A percentile compares a stretch with the other conserved stretches of the same genome.
Conservation (phyloP, 352 stramenopile genomes). For the Plasmopara muralis region DNA sequence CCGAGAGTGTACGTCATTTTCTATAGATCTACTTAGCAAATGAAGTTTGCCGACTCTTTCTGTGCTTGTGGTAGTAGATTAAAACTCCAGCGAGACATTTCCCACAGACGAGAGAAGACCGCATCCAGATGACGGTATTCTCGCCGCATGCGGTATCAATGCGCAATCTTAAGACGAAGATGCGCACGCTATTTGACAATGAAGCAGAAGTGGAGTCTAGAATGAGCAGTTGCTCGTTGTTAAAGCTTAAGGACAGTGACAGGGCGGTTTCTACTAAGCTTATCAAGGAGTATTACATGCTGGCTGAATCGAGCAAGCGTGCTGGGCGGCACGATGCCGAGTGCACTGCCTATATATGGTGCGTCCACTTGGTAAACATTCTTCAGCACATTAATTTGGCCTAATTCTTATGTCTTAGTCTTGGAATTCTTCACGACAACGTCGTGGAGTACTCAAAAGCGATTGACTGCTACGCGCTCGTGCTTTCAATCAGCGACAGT, state of each 20-base stretch:
- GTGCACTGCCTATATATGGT: constrained; percentile 78
- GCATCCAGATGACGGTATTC: constrained; percentile 67
- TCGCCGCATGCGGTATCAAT: constrained; percentile 53
- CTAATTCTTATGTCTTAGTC: constrained; percentile 15
- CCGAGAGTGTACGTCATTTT: constrained; percentile 36
- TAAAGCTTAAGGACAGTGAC: constrained; percentile 57
- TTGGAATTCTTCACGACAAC: constrained; percentile 86
- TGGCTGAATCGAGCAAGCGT: constrained; percentile 80
- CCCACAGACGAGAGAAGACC: constrained; percentile 52
- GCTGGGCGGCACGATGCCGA: constrained; percentile 77
- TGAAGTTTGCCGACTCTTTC: not conserved
- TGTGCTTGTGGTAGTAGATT: constrained; percentile 31
- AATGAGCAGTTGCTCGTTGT: constrained; percentile 50
- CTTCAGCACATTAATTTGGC: not conserved
- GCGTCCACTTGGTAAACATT: constrained; percentile 1
- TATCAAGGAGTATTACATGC: constrained; percentile 77
- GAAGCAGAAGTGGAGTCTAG: constrained; percentile 36
- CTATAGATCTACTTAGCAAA: not conserved
- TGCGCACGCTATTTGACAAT: constrained; percentile 44
- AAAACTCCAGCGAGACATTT: constrained; percentile 58
- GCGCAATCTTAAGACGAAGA: constrained; percentile 39
- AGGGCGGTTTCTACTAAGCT: constrained; percentile 59
- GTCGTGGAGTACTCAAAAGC: constrained; percentile 75
- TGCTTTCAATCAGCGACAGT: constrained; percentile 80
- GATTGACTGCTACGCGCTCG: constrained; percentile 81